Evolutionary conservation across 1,139 yeast genomes (phyloP).

Genomic region (Ashbya aceris): DNA sequence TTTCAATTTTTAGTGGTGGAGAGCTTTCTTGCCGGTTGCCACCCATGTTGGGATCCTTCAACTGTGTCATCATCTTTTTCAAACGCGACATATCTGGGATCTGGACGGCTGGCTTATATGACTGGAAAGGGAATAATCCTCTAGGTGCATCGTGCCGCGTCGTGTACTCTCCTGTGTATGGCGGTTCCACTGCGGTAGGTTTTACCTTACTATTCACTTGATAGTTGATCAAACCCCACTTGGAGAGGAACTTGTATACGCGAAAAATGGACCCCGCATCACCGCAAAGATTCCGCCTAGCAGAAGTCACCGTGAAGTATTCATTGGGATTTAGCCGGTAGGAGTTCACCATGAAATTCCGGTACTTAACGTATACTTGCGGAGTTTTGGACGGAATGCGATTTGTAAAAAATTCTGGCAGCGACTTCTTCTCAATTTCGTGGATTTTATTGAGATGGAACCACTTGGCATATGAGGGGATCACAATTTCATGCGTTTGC

Average conservation of each 20-base stretch:
- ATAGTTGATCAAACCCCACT: constrained; percentile 95
- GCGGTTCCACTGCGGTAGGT: constrained; percentile 63
- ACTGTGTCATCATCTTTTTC: constrained; percentile 39
- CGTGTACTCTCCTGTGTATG: constrained; percentile 59
- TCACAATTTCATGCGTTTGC: constrained; percentile 82
- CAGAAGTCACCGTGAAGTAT: constrained; percentile 85
- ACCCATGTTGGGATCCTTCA: constrained; percentile 3
- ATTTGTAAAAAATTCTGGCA: constrained; percentile 83
- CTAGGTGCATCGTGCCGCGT: constrained; percentile 83
- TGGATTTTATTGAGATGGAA: constrained; percentile 67
- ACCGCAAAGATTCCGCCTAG: constrained; percentile 89
- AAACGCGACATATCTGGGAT: constrained; percentile 48
- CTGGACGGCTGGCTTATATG: constrained; percentile 49
- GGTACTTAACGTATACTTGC: constrained; percentile 71
- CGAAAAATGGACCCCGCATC: constrained; percentile 93
- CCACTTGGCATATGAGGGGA: constrained; percentile 94
- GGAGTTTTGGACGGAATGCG: constrained; percentile 80
- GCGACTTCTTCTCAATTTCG: constrained; percentile 53
- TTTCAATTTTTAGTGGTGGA: constrained; percentile 1
- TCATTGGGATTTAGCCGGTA: constrained; percentile 90
- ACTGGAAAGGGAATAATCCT: constrained; percentile 88
- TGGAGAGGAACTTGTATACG: constrained; percentile 77
- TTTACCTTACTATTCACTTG: constrained; percentile 64
- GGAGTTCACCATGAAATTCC: constrained; percentile 90
- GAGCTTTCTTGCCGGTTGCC: too few species aligned